A percentile compares a stretch with the other conserved stretches of the same genome.
phyloP scores from a whole-genome alignment of 306 rosid genomes.

The Citrullus mucosospermus region DNA sequence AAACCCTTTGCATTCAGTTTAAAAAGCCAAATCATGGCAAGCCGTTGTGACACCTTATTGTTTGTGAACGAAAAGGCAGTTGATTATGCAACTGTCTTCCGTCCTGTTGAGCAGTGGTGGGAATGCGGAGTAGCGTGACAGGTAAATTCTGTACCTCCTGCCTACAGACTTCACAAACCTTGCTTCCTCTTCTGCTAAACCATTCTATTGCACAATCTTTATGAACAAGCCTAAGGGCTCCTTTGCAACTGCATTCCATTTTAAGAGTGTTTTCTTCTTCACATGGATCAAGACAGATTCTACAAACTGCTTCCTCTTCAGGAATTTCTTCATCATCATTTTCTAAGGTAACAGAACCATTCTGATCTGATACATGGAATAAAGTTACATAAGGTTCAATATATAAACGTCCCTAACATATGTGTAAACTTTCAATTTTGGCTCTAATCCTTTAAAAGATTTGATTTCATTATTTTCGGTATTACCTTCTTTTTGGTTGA shows the following conservation, averaged over 20 bases:
- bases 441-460: not conserved
- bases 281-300: slow-evolving; percentile 79
- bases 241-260: slow-evolving; percentile 98
- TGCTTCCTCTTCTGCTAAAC: slow-evolving; percentile 80
- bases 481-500: not conserved
- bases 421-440: not conserved
- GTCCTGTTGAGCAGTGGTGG: slow-evolving; percentile 40
- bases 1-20: not conserved
- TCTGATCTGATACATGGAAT: slow-evolving; percentile 50
- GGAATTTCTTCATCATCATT: slow-evolving; percentile 82
- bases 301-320: slow-evolving; percentile 96
- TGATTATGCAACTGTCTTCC: slow-evolving; percentile 33
- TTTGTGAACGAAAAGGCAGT: slow-evolving; percentile 32
- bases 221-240: slow-evolving; percentile 78
- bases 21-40: not conserved
- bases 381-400: not conserved
- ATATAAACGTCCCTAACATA: not conserved
- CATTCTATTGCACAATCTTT: slow-evolving; percentile 78
- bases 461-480: not conserved
- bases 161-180: slow-evolving; percentile 76
- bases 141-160: slow-evolving; percentile 85
- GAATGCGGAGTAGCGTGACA: slow-evolving; percentile 72
- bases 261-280: slow-evolving; percentile 82
- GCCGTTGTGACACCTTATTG: slow-evolving; percentile 37
- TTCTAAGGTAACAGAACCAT: slow-evolving; percentile 51